Conservation (phyloP, 306 rosid species). For the Medicago ruthenica region DNA sequence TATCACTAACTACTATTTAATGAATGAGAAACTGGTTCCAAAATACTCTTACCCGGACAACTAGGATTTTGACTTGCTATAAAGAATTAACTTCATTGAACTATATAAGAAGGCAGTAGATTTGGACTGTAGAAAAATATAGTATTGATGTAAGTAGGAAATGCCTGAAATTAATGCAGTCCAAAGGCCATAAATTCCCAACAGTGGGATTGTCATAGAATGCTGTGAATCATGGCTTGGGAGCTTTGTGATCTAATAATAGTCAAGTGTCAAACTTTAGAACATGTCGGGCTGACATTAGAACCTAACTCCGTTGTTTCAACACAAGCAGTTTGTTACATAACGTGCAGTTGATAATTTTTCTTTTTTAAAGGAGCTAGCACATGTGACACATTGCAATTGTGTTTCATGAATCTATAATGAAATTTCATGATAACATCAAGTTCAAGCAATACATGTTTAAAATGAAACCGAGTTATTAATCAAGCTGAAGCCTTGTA, state of each 20-base stretch:
- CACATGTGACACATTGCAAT: not conserved
- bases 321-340: not conserved
- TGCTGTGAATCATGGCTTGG: not conserved
- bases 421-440: constrained; percentile 28
- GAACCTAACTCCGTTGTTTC: not conserved
- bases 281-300: not conserved
- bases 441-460: constrained; percentile 19
- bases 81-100: not conserved
- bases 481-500: constrained; percentile 40
- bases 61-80: not conserved
- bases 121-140: no score
- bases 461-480: constrained; percentile 21
- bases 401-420: not conserved
- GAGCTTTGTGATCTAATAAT: not conserved
- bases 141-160: not conserved
- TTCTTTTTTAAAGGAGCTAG: not conserved
- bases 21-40: not conserved
- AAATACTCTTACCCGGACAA: not conserved
- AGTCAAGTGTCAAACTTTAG: not conserved
- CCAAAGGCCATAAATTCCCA: not conserved
- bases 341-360: not conserved
- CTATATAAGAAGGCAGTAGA: not conserved
- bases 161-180: not conserved
- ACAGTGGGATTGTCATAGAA: not conserved
- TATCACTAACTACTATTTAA: not conserved